phyloP scores from a whole-genome alignment of 177 flowering plant species.

The Vitis hybrid region DNA sequence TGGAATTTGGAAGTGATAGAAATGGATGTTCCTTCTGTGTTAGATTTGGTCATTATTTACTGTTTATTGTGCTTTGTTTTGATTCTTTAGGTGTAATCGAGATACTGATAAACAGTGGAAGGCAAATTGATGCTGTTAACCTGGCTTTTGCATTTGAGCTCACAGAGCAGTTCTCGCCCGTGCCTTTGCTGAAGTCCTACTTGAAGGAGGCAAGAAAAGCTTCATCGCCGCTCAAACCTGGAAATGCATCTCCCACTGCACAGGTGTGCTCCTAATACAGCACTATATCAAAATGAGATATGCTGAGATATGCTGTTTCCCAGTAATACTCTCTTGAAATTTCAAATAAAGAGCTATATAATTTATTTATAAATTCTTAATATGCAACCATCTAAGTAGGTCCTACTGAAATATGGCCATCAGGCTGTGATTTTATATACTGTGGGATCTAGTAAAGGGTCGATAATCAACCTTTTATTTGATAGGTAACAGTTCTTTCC shows the following conservation, averaged over 20 bases:
- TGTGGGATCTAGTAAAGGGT: too few species aligned
- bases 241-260: slow-evolving; percentile 54
- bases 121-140: slow-evolving; percentile 95
- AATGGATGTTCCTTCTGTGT: background rate
- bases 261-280: slow-evolving; percentile 45
- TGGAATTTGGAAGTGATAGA: background rate
- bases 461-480: too few species aligned
- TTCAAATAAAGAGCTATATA: too few species aligned
- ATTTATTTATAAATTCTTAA: too few species aligned
- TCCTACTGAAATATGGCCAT: too few species aligned
- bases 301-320: background rate
- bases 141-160: slow-evolving; percentile 86
- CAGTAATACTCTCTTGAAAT: background rate
- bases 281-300: background rate
- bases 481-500: too few species aligned
- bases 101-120: slow-evolving; percentile 69
- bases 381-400: too few species aligned
- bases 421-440: too few species aligned
- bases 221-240: slow-evolving; percentile 65
- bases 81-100: slow-evolving; percentile 75
- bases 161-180: slow-evolving; percentile 74
- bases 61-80: slow-evolving; percentile 7
- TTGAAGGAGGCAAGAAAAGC: slow-evolving; percentile 72
- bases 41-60: background rate
- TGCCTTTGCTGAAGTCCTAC: slow-evolving; percentile 72